Evolutionary conservation across 306 rosid species (phyloP), one percentile per base, ranked within the genome.

Genomic region (Astragalus membranaceus): DNA sequence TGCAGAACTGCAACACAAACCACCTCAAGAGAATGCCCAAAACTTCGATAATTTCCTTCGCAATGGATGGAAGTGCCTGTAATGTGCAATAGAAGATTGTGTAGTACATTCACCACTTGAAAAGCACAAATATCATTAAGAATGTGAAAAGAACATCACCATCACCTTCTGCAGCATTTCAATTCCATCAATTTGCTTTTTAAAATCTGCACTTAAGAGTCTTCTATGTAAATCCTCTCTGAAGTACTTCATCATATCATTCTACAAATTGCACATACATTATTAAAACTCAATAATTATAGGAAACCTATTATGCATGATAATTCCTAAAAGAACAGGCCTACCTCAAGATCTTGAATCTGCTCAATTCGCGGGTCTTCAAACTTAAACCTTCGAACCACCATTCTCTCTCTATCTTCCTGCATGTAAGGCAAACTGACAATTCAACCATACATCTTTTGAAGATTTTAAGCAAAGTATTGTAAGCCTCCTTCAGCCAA

Each of bases 301-400:
- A 59, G 62, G 57, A 64, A 82, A 57, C 20, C 52, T 47, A 13
- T 59, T 72, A 59, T 8, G 53, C 39, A 36, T 46, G 76, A n/a
- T 9, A 33, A 48, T 48, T 75, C 36, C 23, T 48, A 23, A 67
- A 67, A 43, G n/a, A 67, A 60, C 33, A 30, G 30, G 39, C 64
- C 66, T 39, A 91, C 99, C 99, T 95, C 99, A 39, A 95, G 95
- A 75, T 91, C 99, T 85, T 95, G 99, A 83, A 91, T 95, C 85
- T 95, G 97, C 80, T 95, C 99, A 43, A 82, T 44, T 13, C 99
- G 92, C 14, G 85, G 96, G 70, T 91, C 99, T 79, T 95, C 99
- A 83, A 95, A 95, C 90, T 95, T 95, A 69, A 85, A 86, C 82
- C 89, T 89, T 13, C 92, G 85, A 70, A 88, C 90, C 69, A 95